phyloP scores from a whole-genome alignment of 176 grass and related monocot species.

The Carex pumila region DNA sequence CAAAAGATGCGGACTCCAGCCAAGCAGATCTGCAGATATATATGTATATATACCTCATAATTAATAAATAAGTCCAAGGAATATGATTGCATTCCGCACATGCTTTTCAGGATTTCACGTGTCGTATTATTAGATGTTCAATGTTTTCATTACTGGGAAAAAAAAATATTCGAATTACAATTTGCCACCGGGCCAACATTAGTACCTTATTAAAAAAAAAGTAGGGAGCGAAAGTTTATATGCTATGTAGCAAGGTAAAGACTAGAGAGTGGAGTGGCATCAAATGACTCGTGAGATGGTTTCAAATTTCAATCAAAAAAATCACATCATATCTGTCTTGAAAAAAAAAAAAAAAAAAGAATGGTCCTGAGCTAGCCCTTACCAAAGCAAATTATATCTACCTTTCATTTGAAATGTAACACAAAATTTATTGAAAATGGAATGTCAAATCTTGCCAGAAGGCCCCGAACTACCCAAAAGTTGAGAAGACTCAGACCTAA shows the following conservation, averaged over 20 bases:
- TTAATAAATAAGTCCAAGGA: conserved; percentile 3
- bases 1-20: too few relatives aligned
- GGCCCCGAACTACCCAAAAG: not conserved
- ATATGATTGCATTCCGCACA: not conserved
- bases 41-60: too few relatives aligned
- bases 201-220: too few relatives aligned
- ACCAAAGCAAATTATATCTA: not conserved
- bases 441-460: not conserved
- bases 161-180: not conserved
- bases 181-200: not conserved
- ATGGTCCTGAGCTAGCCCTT: not conserved
- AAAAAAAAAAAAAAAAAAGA: not conserved
- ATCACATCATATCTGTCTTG: not conserved
- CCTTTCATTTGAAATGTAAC: not conserved
- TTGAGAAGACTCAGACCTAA: not conserved
- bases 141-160: not conserved
- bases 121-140: not conserved
- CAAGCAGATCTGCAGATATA: too few relatives aligned
- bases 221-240: too few relatives aligned
- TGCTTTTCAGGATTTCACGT: not conserved
- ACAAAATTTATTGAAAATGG: not conserved
- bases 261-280: not conserved
- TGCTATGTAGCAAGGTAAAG: not conserved
- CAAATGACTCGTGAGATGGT: not conserved
- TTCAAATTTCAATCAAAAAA: not conserved